phyloP scores from a whole-genome alignment of 352 stramenopile genomes.

The Pythium monospermum region DNA sequence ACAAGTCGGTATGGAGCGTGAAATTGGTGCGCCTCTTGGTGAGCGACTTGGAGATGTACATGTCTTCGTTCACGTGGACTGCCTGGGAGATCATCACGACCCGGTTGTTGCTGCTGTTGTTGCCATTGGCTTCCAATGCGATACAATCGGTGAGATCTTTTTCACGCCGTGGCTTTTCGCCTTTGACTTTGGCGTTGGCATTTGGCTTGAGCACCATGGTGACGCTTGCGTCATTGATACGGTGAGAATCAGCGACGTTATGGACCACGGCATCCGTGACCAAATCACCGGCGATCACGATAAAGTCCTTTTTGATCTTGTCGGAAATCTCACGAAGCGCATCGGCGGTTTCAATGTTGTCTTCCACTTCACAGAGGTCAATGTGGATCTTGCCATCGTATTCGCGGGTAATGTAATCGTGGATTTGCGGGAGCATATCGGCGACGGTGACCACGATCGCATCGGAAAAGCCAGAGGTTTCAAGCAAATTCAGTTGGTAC shows the following conservation, averaged over 20 bases:
- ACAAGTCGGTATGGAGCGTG: slow-evolving; percentile 73
- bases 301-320: slow-evolving; percentile 79
- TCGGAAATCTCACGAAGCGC: slow-evolving; percentile 64
- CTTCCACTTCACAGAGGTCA: slow-evolving; percentile 64
- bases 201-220: slow-evolving; percentile 81
- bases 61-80: slow-evolving; percentile 78
- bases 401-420: slow-evolving; percentile 71
- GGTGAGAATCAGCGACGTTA: slow-evolving; percentile 77
- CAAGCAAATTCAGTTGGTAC: slow-evolving; percentile 79
- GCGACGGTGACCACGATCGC: slow-evolving; percentile 63
- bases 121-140: slow-evolving; percentile 50
- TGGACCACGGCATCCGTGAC: slow-evolving; percentile 78
- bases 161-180: slow-evolving; percentile 67
- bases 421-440: slow-evolving; percentile 56
- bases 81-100: slow-evolving; percentile 66
- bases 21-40: slow-evolving; percentile 69
- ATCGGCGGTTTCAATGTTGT: slow-evolving; percentile 71
- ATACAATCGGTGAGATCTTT: slow-evolving; percentile 85
- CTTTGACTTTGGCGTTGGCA: slow-evolving; percentile 33
- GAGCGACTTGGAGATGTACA: slow-evolving; percentile 73
- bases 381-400: slow-evolving; percentile 82
- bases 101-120: slow-evolving; percentile 63
- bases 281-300: slow-evolving; percentile 73
- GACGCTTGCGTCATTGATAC: slow-evolving; percentile 76
- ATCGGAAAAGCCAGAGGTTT: slow-evolving; percentile 73